These are phyloP conservation scores for Meredithiella fracta DNA, from an alignment of 2,329 filamentous ascomycete species.

Conservation along the genomic window DNA sequence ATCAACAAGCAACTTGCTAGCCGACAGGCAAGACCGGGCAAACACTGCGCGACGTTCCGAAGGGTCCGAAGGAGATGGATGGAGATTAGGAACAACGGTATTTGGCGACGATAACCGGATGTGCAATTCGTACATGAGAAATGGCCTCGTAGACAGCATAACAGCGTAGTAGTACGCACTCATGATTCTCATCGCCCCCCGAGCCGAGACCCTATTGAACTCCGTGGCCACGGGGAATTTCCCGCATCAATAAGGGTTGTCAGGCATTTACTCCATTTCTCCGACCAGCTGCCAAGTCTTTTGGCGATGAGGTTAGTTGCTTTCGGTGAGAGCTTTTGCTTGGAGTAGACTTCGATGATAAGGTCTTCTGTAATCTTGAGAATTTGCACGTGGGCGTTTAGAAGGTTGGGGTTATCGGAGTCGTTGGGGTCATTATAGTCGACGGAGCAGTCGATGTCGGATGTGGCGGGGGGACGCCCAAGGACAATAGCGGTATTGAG, in stretches of 20 bases:
- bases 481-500: constrained; percentile 37
- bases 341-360: constrained; percentile 35
- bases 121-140: constrained; percentile 37
- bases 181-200: constrained; percentile 35
- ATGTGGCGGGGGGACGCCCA: constrained; percentile 37
- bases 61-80: neutral
- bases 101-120: constrained; percentile 1
- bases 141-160: constrained; percentile 39
- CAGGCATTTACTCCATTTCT: constrained; percentile 27
- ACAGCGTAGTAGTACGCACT: constrained; percentile 40
- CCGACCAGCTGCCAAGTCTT: constrained; percentile 35
- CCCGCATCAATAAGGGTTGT: neutral
- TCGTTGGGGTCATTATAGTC: constrained; percentile 26
- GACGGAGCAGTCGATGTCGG: constrained; percentile 38
- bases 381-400: constrained; percentile 37
- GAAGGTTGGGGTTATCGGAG: constrained; percentile 23
- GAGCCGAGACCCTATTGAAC: constrained; percentile 24
- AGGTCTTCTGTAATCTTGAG: constrained; percentile 34
- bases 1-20: neutral
- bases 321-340: constrained; percentile 35
- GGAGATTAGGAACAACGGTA: neutral
- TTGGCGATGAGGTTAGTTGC: constrained; percentile 37
- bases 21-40: constrained; percentile 1
- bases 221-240: neutral
- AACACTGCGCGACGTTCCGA: neutral